Conservation (phyloP, 1,139 yeast species). For the Yamadazyma diddensiae region DNA sequence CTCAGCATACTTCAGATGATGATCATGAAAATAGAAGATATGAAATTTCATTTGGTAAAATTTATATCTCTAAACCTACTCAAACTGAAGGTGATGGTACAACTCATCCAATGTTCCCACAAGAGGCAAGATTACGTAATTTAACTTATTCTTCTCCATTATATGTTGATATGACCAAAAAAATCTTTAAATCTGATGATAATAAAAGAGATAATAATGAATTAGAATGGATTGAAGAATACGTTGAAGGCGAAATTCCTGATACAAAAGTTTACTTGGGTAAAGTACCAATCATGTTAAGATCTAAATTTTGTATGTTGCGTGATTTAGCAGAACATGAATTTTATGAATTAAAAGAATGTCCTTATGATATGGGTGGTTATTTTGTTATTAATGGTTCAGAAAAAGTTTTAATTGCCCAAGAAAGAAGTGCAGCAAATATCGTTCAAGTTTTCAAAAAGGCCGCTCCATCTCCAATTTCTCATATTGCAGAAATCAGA, state of each 20-base stretch:
- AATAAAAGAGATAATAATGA: conserved; percentile 57
- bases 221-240: conserved; percentile 66
- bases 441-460: conserved; percentile 98
- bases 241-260: conserved; percentile 53
- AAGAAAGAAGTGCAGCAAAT: conserved; percentile 97
- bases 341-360: conserved; percentile 90
- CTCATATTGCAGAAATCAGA: conserved; percentile 95
- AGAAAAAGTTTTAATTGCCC: conserved; percentile 96
- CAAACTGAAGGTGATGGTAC: conserved; percentile 99
- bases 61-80: conserved; percentile 93
- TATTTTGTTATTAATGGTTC: conserved; percentile 97
- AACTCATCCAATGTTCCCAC: conserved; percentile 97
- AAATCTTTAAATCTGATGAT: conserved; percentile 82
- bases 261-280: conserved; percentile 85
- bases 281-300: conserved; percentile 95
- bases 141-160: conserved; percentile 94
- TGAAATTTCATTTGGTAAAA: conserved; percentile 95
- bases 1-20: conserved; percentile 89
- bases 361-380: conserved; percentile 99
- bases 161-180: conserved; percentile 92
- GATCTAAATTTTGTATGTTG: conserved; percentile 93
- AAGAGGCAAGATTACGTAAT: conserved; percentile 94
- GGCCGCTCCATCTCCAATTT: conserved; percentile 95
- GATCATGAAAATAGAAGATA: conserved; percentile 90
- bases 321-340: conserved; percentile 93